A percentile compares a stretch with the other conserved stretches of the same genome.
Conservation (phyloP, 257 asterid species). For the Marsdenia floribunda region DNA sequence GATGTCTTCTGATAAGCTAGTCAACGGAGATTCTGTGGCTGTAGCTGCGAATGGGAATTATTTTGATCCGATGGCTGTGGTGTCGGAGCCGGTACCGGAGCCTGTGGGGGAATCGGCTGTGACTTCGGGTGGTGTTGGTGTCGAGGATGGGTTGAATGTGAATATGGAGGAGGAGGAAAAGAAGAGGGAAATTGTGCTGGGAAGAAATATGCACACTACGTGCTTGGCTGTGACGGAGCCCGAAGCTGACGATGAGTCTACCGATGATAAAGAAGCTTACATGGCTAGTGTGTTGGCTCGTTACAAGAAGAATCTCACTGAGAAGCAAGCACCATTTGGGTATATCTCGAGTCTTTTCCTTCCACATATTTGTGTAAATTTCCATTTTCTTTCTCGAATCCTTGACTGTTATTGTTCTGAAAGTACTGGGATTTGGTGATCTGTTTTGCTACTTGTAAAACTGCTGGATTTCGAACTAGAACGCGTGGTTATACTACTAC, state of each 20-base stretch:
- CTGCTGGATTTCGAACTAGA: not conserved
- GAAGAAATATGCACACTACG: constrained; percentile 75
- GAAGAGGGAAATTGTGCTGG: constrained; percentile 66
- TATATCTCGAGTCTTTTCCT: constrained; percentile 7
- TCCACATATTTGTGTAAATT: not conserved
- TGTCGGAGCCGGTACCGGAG: constrained; percentile 51
- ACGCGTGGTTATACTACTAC: not conserved
- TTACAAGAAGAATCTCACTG: constrained; percentile 69
- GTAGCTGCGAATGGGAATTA: constrained; percentile 15
- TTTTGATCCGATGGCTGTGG: constrained; percentile 53
- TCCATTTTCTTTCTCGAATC: not conserved
- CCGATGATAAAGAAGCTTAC: constrained; percentile 94
- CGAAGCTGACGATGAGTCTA: constrained; percentile 82
- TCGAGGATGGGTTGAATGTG: not conserved
- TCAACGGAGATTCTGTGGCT: constrained; percentile 24
- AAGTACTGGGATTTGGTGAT: not conserved
- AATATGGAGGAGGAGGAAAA: constrained; percentile 18
- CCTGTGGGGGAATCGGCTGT: constrained; percentile 26
- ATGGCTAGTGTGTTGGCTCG: constrained; percentile 94
- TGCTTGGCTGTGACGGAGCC: constrained; percentile 91
- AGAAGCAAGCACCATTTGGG: constrained; percentile 95
- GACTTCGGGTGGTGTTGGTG: not conserved
- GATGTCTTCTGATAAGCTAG: constrained; percentile 30
- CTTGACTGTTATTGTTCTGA: not conserved
- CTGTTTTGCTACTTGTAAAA: not conserved